These are phyloP conservation scores for Neurospora tetrasperma DNA, from an alignment of 495 filamentous ascomycete genomes.

Conservation along the genomic window DNA sequence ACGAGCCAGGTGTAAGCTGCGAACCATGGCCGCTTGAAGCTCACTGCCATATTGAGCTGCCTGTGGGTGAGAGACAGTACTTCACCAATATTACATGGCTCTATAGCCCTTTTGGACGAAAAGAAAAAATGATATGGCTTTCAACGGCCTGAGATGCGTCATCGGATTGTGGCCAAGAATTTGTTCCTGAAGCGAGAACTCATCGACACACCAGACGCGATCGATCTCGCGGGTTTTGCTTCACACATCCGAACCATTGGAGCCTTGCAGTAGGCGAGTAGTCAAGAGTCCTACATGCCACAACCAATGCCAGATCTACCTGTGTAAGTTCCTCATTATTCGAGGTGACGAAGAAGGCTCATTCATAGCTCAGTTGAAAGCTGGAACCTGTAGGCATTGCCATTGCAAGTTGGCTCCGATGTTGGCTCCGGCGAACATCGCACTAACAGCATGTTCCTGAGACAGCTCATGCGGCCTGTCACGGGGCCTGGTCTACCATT, in stretches of 20 bases:
- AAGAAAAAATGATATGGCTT: background rate
- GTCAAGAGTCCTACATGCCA: background rate
- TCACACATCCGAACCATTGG: background rate
- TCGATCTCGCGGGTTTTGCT: background rate
- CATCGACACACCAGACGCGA: background rate
- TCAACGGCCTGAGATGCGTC: background rate
- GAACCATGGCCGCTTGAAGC: too few relatives aligned
- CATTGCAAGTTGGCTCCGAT: constrained; percentile 1
- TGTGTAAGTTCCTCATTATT: background rate
- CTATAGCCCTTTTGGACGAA: background rate
- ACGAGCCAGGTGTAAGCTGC: background rate
- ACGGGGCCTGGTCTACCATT: background rate
- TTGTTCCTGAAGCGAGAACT: background rate
- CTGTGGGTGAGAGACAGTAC: background rate
- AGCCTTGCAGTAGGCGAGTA: background rate
- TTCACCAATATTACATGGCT: background rate
- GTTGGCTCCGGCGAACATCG: constrained; percentile 1
- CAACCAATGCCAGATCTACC: background rate
- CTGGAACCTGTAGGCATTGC: background rate
- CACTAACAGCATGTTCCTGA: background rate
- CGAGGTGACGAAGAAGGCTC: background rate
- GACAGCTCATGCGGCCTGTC: background rate
- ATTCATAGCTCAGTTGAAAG: too few relatives aligned
- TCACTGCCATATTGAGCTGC: background rate
- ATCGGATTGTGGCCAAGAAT: background rate